A percentile compares a stretch with the other conserved stretches of the same genome.
phyloP scores from a whole-genome alignment of 2,329 filamentous ascomycete genomes.

The Graphilbum fragrans region DNA sequence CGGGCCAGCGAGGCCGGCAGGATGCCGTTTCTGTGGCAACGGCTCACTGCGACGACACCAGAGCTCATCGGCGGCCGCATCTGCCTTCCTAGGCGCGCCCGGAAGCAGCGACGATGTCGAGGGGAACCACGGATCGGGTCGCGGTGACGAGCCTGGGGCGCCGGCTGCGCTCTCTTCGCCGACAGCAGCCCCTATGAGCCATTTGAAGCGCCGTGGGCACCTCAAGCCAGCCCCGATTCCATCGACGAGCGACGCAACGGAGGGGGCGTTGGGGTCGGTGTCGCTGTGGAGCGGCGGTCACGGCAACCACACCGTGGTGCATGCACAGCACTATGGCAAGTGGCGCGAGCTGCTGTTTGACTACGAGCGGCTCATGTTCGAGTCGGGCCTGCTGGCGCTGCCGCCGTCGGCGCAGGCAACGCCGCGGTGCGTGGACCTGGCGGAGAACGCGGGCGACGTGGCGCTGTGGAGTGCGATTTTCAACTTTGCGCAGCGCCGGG shows the following conservation, averaged over 20 bases:
- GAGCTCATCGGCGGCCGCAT: too few relatives aligned
- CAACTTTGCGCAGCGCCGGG: slow-evolving; percentile 16
- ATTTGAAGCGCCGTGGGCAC: slow-evolving; percentile 7
- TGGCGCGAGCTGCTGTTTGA: slow-evolving; percentile 15
- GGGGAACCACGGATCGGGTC: background rate
- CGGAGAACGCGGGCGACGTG: slow-evolving; percentile 16
- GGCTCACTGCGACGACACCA: too few relatives aligned
- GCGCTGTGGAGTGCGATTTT: slow-evolving; percentile 19
- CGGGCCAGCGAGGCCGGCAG: background rate
- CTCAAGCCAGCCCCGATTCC: background rate
- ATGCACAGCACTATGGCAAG: slow-evolving; percentile 12
- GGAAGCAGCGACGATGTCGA: too few relatives aligned
- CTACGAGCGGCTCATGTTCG: slow-evolving; percentile 13
- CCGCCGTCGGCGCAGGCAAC: background rate
- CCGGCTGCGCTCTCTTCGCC: background rate
- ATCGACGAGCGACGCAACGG: background rate
- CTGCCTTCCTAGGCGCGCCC: too few relatives aligned
- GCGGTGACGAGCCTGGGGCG: background rate
- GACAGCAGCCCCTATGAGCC: background rate
- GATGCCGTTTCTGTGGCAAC: too few relatives aligned
- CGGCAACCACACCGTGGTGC: slow-evolving; percentile 5
- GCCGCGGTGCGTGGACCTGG: slow-evolving; percentile 14
- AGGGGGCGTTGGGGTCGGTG: background rate
- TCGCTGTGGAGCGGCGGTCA: background rate
- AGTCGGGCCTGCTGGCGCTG: slow-evolving; percentile 11